Conservation (phyloP, 2,329 filamentous ascomycete genomes). For the Colletotrichum costaricense region DNA sequence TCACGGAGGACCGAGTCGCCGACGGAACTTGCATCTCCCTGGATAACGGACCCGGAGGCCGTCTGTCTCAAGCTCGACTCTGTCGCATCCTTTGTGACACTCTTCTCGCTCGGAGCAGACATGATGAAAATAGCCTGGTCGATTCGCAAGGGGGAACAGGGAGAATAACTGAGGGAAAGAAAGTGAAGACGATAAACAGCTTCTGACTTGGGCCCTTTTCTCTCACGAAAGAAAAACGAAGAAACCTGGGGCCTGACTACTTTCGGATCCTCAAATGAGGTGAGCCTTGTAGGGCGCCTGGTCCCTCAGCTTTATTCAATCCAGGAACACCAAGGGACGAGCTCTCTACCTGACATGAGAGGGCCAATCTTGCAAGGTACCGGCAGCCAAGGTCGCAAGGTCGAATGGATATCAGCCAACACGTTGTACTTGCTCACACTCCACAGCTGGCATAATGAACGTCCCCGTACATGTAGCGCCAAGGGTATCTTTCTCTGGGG, state of each 20-base stretch:
- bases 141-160: too few relatives aligned
- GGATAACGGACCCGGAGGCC: conserved; percentile 20
- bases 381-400: not conserved
- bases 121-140: not conserved
- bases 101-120: conserved; percentile 29
- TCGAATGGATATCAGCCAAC: not conserved
- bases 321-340: conserved; percentile 1
- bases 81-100: conserved; percentile 9
- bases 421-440: conserved; percentile 6
- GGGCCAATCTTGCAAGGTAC: not conserved
- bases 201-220: conserved; percentile 4
- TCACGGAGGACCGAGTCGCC: conserved; percentile 45
- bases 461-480: conserved; percentile 5
- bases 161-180: too few relatives aligned
- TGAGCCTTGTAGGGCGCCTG: not conserved
- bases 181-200: not conserved
- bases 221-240: conserved; percentile 34
- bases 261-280: not conserved
- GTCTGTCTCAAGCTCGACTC: conserved; percentile 17
- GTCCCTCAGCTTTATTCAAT: conserved; percentile 19
- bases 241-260: conserved; percentile 1
- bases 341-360: not conserved
- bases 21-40: conserved; percentile 21
- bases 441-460: conserved; percentile 10
- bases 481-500: conserved; percentile 13